Percentiles rank a stretch among this genome's conserved stretches.
phyloP scores from a whole-genome alignment of 1,139 yeast species.

The Geotrichum carabidarum region DNA sequence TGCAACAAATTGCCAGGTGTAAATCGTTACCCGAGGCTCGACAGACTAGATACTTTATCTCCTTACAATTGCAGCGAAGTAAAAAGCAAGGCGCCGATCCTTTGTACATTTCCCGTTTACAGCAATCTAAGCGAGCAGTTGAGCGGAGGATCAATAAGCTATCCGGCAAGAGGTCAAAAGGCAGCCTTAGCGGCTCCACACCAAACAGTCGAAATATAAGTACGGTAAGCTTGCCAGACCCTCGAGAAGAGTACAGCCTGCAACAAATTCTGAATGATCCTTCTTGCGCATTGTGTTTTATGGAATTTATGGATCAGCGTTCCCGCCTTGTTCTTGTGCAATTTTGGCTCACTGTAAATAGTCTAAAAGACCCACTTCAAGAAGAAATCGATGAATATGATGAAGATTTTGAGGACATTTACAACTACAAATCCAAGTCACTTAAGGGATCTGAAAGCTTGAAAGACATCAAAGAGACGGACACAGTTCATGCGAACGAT shows the following conservation, averaged over 20 bases:
- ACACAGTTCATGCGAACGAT: conserved; percentile 29
- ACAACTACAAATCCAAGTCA: neutral
- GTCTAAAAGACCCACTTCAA: conserved; percentile 67
- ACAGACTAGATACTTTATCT: conserved; percentile 43
- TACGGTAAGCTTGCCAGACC: conserved; percentile 22
- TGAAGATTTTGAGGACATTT: conserved; percentile 18
- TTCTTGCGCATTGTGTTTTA: conserved; percentile 47
- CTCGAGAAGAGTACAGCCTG: conserved; percentile 38
- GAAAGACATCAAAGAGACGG: neutral
- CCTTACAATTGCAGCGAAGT: conserved; percentile 39
- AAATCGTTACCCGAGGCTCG: conserved; percentile 41
- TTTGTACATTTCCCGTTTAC: conserved; percentile 31
- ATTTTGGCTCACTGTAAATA: conserved; percentile 65
- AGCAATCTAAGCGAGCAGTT: conserved; percentile 28
- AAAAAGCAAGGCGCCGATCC: conserved; percentile 24
- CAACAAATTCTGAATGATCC: conserved; percentile 45
- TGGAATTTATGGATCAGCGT: conserved; percentile 52
- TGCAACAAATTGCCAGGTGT: conserved; percentile 39
- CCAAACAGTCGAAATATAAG: conserved; percentile 13
- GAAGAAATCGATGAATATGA: conserved; percentile 34
- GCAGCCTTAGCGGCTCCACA: neutral
- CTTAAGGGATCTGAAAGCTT: neutral
- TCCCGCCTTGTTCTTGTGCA: conserved; percentile 46
- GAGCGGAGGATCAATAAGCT: conserved; percentile 30
- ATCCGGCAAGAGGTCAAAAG: conserved; percentile 23